Conservation (phyloP, 805 yeast genomes). For the Blastobotrys attinorum region DNA sequence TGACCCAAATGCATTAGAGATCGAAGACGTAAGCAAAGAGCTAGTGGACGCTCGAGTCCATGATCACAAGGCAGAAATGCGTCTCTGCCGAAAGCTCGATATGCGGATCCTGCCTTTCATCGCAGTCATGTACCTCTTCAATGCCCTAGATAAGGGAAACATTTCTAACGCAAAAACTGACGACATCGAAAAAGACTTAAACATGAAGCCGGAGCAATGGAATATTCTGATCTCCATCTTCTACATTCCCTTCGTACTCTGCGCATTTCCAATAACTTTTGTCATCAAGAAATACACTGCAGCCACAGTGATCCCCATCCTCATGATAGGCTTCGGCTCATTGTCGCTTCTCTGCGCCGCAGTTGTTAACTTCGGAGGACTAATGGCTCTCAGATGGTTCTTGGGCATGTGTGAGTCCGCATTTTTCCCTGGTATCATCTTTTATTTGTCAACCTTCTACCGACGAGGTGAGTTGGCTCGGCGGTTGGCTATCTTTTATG, state of each 20-base stretch:
- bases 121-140: conserved; percentile 40
- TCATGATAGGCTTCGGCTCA: conserved; percentile 40
- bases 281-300: conserved; percentile 37
- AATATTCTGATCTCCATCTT: conserved; percentile 39
- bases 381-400: conserved; percentile 41
- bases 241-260: conserved; percentile 39
- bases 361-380: conserved; percentile 36
- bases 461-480: conserved; percentile 42
- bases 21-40: background rate
- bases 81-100: conserved; percentile 35
- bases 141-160: conserved; percentile 43
- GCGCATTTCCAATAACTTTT: conserved; percentile 34
- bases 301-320: conserved; percentile 37
- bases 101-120: conserved; percentile 37
- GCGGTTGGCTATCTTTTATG: conserved; percentile 41
- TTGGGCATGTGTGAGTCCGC: conserved; percentile 48
- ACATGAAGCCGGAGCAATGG: conserved; percentile 37
- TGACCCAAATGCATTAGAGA: too few relatives aligned
- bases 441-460: conserved; percentile 41
- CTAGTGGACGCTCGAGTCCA: conserved; percentile 11
- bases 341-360: conserved; percentile 34
- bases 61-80: conserved; percentile 21
- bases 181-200: conserved; percentile 36
- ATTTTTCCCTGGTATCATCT: conserved; percentile 42
- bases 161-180: conserved; percentile 44